phyloP scores from a whole-genome alignment of 2,329 filamentous ascomycete genomes.

The Neoscytalidium dimidiatum region DNA sequence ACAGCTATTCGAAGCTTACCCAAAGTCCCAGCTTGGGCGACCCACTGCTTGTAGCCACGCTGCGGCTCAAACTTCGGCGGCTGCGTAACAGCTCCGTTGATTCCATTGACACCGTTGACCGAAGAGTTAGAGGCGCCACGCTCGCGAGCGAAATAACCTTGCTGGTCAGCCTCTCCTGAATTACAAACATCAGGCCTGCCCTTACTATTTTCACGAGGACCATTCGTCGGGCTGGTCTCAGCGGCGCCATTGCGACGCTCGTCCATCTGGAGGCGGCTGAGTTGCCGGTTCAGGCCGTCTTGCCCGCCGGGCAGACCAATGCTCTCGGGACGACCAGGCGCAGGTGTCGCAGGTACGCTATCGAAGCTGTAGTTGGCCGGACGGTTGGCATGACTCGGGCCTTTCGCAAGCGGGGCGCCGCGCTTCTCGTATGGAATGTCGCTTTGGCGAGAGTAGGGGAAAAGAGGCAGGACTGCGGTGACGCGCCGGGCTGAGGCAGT shows the following conservation, averaged over 20 bases:
- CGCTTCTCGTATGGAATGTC: constrained; percentile 96
- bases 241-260: constrained; percentile 52
- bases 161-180: constrained; percentile 32
- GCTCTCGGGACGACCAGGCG: constrained; percentile 69
- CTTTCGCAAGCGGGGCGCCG: constrained; percentile 81
- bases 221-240: constrained; percentile 13
- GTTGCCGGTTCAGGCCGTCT: constrained; percentile 69
- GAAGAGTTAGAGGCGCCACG: constrained; percentile 27
- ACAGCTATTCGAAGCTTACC: constrained; percentile 32
- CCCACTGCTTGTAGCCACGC: constrained; percentile 97
- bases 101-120: constrained; percentile 64
- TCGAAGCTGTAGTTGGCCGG: constrained; percentile 78
- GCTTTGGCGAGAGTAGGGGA: constrained; percentile 94
- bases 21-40: constrained; percentile 92
- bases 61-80: constrained; percentile 71
- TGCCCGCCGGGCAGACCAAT: constrained; percentile 66
- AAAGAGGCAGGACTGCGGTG: constrained; percentile 90
- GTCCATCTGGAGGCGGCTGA: constrained; percentile 67
- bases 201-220: constrained; percentile 12
- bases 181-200: constrained; percentile 22
- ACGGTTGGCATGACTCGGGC: constrained; percentile 45
- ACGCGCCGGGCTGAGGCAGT: constrained; percentile 88
- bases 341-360: constrained; percentile 84
- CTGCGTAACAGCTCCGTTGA: constrained; percentile 24
- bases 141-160: constrained; percentile 22